These are phyloP conservation scores for Ganoderma boninense DNA, from an alignment of 1,284 basidiomycete genomes.

Conservation along the genomic window DNA sequence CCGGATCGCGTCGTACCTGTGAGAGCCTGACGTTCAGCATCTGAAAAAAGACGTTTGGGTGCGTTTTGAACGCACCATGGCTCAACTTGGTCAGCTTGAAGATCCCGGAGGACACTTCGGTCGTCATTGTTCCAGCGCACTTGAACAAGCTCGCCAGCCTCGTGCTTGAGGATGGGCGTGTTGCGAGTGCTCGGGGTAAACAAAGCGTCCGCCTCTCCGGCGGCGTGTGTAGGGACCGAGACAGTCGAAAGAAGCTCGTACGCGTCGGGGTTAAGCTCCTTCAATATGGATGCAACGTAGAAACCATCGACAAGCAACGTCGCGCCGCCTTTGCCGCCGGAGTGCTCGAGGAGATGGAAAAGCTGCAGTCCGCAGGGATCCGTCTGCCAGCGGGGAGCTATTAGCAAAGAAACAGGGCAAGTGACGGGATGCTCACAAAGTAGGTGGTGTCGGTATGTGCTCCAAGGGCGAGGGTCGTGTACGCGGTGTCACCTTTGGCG, in stretches of 20 bases:
- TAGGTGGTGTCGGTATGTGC: constrained; percentile 98
- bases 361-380: constrained; percentile 94
- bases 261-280: constrained; percentile 75
- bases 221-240: constrained; percentile 87
- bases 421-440: constrained; percentile 60
- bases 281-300: constrained; percentile 85
- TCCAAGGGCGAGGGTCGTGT: constrained; percentile 87
- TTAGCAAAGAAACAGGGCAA: not conserved
- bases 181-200: constrained; percentile 67
- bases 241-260: constrained; percentile 79
- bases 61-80: constrained; percentile 62
- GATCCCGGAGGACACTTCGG: constrained; percentile 76
- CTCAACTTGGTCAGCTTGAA: constrained; percentile 69
- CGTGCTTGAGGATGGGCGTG: constrained; percentile 79
- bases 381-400: constrained; percentile 55
- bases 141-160: constrained; percentile 75
- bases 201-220: constrained; percentile 75
- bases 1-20: constrained; percentile 85
- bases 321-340: constrained; percentile 82
- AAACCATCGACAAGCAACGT: constrained; percentile 96
- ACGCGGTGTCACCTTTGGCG: constrained; percentile 90
- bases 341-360: constrained; percentile 93
- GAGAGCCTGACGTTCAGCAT: constrained; percentile 9
- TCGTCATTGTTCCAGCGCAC: constrained; percentile 98
- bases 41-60: not conserved